Conservation (phyloP, 495 filamentous ascomycete genomes). For the Monascus purpureus region DNA sequence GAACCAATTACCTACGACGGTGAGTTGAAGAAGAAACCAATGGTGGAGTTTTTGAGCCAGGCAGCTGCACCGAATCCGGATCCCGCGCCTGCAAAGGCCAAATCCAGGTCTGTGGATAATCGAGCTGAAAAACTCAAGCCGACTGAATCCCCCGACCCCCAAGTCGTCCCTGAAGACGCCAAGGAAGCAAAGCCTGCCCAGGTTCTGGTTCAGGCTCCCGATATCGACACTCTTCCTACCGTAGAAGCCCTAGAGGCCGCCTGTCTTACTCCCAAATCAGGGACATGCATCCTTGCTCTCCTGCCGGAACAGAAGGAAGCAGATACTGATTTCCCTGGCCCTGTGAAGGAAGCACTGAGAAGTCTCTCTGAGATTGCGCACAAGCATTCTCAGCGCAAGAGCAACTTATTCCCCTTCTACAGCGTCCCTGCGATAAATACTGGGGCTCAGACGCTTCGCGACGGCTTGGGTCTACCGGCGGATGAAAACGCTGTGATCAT, state of each 20-base stretch:
- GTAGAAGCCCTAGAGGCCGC: slow-evolving; percentile 45
- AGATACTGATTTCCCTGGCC: slow-evolving; percentile 29
- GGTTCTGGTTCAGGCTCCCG: slow-evolving; percentile 26
- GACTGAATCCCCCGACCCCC: slow-evolving; percentile 33
- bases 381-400: slow-evolving; percentile 49
- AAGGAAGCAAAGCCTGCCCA: slow-evolving; percentile 29
- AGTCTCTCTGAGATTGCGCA: slow-evolving; percentile 60
- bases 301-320: slow-evolving; percentile 39
- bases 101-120: slow-evolving; percentile 26
- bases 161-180: slow-evolving; percentile 21
- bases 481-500: slow-evolving; percentile 48
- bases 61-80: slow-evolving; percentile 61
- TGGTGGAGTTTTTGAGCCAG: slow-evolving; percentile 74
- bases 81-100: slow-evolving; percentile 19
- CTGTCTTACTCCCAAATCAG: slow-evolving; percentile 63
- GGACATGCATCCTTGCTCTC: slow-evolving; percentile 76
- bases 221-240: slow-evolving; percentile 38
- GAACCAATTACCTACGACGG: slow-evolving; percentile 65
- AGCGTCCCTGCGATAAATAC: slow-evolving; percentile 52
- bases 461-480: slow-evolving; percentile 43
- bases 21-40: slow-evolving; percentile 70
- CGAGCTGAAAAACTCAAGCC: slow-evolving; percentile 11
- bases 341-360: slow-evolving; percentile 41
- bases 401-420: slow-evolving; percentile 71
- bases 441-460: slow-evolving; percentile 38